Percentiles rank a stretch among this genome's conserved stretches.
Conservation (phyloP, 305 asterid genomes). For the Fraxinus dipetala region DNA sequence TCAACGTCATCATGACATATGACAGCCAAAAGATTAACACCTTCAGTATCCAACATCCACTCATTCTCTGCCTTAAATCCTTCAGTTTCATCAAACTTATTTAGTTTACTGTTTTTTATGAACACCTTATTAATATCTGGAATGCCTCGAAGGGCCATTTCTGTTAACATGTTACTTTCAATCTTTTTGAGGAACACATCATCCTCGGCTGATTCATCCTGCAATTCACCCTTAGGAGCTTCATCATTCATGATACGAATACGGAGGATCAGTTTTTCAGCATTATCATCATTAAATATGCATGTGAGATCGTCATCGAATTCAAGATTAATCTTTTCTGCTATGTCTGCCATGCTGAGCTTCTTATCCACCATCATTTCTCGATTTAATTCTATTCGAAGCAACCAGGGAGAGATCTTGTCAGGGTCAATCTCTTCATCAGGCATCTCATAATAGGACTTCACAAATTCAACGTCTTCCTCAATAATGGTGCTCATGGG, state of each 20-base stretch:
- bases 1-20: constrained; percentile 93
- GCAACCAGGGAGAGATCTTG: constrained; percentile 98
- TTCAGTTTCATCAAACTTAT: constrained; percentile 71
- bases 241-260: constrained; percentile 98
- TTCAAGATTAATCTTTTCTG: constrained; percentile 85
- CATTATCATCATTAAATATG: constrained; percentile 94
- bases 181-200: constrained; percentile 96
- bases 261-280: constrained; percentile 93
- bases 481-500: constrained; percentile 86
- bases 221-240: constrained; percentile 88
- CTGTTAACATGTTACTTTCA: constrained; percentile 96
- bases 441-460: constrained; percentile 94
- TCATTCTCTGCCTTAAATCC: constrained; percentile 94
- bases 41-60: constrained; percentile 98
- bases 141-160: constrained; percentile 97
- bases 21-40: constrained; percentile 92
- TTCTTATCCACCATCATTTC: constrained; percentile 99
- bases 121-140: constrained; percentile 96
- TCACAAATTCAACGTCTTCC: constrained; percentile 93
- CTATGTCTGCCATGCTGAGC: constrained; percentile 98
- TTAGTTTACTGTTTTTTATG: constrained; percentile 73
- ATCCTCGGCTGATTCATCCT: constrained; percentile 94
- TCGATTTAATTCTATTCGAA: constrained; percentile 87
- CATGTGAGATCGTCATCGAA: constrained; percentile 89
- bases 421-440: constrained; percentile 95